Conservation (phyloP, 148 eudicot species). For the Nepenthes gracilis region DNA sequence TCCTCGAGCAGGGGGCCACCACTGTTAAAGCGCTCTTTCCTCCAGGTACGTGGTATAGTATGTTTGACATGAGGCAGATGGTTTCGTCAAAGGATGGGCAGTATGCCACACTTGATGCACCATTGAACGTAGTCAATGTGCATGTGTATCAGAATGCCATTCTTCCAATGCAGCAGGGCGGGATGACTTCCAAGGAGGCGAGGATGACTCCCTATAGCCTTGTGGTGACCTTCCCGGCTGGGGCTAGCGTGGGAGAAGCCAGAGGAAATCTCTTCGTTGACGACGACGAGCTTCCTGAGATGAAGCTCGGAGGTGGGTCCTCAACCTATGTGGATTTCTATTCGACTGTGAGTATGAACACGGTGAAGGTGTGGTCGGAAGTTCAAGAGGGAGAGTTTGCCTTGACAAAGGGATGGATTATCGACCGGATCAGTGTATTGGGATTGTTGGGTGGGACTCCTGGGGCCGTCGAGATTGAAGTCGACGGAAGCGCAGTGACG, state of each 20-base stretch:
- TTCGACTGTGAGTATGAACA: conserved; percentile 33
- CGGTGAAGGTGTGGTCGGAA: conserved; percentile 75
- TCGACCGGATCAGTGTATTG: conserved; percentile 61
- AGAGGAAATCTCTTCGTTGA: conserved; percentile 78
- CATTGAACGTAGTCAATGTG: conserved; percentile 61
- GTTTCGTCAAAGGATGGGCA: conserved; percentile 33
- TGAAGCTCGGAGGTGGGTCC: conserved; percentile 65
- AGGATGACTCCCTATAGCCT: conserved; percentile 82
- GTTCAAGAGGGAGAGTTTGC: conserved; percentile 81
- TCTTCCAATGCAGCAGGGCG: conserved; percentile 89
- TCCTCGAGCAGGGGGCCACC: conserved; percentile 50
- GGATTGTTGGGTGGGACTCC: conserved; percentile 39
- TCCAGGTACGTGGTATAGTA: conserved; percentile 74
- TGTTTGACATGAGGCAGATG: conserved; percentile 67
- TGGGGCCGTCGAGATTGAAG: conserved; percentile 25
- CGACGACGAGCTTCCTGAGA: conserved; percentile 81
- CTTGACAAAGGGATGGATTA: conserved; percentile 55
- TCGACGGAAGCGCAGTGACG: conserved; percentile 31
- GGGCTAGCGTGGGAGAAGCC: conserved; percentile 42
- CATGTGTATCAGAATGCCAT: conserved; percentile 73
- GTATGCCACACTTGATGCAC: conserved; percentile 57
- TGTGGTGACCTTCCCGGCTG: conserved; percentile 65
- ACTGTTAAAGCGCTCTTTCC: conserved; percentile 71
- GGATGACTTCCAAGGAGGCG: conserved; percentile 70
- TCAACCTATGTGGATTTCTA: conserved; percentile 68